Evolutionary conservation across 2,329 filamentous ascomycete genomes (phyloP).

Genomic region (Golovinomyces cichoracearum): DNA sequence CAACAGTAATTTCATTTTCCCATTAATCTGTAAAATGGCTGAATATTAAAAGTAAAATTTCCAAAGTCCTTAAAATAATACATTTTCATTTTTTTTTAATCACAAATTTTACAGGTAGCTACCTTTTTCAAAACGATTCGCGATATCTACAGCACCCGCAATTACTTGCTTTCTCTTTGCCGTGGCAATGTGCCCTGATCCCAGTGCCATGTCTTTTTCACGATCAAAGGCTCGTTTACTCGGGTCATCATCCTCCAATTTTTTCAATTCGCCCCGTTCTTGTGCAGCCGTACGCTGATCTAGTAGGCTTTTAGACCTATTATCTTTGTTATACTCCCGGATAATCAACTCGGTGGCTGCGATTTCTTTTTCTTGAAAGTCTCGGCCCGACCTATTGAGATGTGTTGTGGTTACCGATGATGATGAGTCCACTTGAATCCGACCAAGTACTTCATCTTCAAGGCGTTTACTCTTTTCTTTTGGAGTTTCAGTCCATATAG

Average conservation of each 20-base stretch:
- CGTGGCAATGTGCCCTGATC: slow-evolving; percentile 37
- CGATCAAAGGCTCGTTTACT: slow-evolving; percentile 69
- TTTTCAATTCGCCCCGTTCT: slow-evolving; percentile 19
- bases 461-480: slow-evolving; percentile 63
- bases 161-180: slow-evolving; percentile 56
- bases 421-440: slow-evolving; percentile 16
- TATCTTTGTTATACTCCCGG: slow-evolving; percentile 30
- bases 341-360: slow-evolving; percentile 24
- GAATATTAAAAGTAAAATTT: too few relatives aligned
- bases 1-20: too few relatives aligned
- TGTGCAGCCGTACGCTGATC: slow-evolving; percentile 18
- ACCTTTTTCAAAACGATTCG: slow-evolving; percentile 18
- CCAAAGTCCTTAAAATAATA: too few relatives aligned
- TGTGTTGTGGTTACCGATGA: not conserved
- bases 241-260: slow-evolving; percentile 64
- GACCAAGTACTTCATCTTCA: slow-evolving; percentile 58
- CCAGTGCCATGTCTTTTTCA: slow-evolving; percentile 77
- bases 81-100: too few relatives aligned
- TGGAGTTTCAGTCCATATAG: slow-evolving; percentile 73
- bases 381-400: not conserved
- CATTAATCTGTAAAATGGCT: too few relatives aligned
- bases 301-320: slow-evolving; percentile 30
- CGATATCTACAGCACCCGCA: slow-evolving; percentile 55
- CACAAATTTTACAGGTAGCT: slow-evolving; percentile 29
- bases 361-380: slow-evolving; percentile 12